Evolutionary conservation across 805 yeast species (phyloP), one percentile per base, ranked within the genome.

Genomic region (Wickerhamomyces hampshirensis): DNA sequence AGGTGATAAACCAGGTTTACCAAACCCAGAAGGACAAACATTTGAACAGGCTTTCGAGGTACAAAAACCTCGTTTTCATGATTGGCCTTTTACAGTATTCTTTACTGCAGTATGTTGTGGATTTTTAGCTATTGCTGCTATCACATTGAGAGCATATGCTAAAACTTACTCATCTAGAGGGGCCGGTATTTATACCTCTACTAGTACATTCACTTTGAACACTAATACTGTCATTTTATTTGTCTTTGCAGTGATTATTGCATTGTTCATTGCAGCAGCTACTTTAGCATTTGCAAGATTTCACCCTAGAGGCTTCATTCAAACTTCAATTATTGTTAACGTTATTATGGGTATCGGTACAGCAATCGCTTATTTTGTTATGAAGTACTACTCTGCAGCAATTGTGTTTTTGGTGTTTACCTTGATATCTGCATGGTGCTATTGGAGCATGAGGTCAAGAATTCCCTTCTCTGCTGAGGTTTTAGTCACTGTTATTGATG

Each of bases 301-400:
- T 42, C 73, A 72, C 31, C 86, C 96, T 7, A 65, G 69, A 34
- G 62, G 69, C 37, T 87, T 87, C 58, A 84, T 87, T 47, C 70
- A 72, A 37, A 59, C 77, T 18, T 84, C 94, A 2, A 71, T 87
- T 44, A 65, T 84, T 23, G 60, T 80, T 32, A 85, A 85, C 52
- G 67, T 85, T 10, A 48, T 77, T 2, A 58, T 84, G 39, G 86
- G 91, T 4, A 49, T 86, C 18, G 95, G 84, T 13, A 79, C 94
- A 5, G 75, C 87, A 5, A 79, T 88, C 47, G 80, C 75, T 59
- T 84, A 83, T 53, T 69, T 88, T 49, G 78, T 70, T 1, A 68
- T 72, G 46, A 65, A 68, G 23, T 83, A 84, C 59, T 86, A 80
- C 66, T 79, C 91, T 5, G 91, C 94, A 0, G 96, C 87, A 3